A percentile compares a stretch with the other conserved stretches of the same genome.
These are phyloP conservation scores for Psidium guajava DNA, from an alignment of 345 rosid species.

Conservation along the genomic window DNA sequence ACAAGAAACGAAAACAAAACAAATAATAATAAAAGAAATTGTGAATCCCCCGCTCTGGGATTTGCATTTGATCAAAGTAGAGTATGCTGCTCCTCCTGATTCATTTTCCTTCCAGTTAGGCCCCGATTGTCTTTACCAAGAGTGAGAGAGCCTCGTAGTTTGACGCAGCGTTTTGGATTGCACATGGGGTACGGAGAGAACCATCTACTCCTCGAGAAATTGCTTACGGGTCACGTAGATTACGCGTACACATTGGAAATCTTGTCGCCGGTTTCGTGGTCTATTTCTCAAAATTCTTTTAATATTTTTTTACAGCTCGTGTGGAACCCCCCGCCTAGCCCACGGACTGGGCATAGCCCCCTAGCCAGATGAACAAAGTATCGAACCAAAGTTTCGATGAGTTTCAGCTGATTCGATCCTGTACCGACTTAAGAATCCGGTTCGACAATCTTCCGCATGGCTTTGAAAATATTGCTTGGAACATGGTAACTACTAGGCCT, in stretches of 20 bases:
- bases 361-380: background rate
- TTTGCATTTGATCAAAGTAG: background rate
- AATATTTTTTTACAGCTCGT: background rate
- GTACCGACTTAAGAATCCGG: background rate
- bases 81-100: background rate
- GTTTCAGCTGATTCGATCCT: background rate
- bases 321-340: background rate
- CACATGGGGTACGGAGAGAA: background rate
- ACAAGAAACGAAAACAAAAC: background rate
- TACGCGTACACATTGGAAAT: background rate
- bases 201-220: background rate
- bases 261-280: background rate
- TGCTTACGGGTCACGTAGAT: background rate
- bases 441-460: background rate
- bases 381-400: background rate
- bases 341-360: background rate
- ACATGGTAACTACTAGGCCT: background rate
- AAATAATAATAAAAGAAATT: too few relatives aligned
- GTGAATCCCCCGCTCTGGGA: background rate
- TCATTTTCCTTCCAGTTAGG: background rate
- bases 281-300: background rate
- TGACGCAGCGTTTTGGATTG: background rate
- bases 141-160: background rate
- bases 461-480: background rate
- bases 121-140: background rate